Conservation (phyloP, 1,284 basidiomycete genomes). For the Rhodotorula glutinis region DNA sequence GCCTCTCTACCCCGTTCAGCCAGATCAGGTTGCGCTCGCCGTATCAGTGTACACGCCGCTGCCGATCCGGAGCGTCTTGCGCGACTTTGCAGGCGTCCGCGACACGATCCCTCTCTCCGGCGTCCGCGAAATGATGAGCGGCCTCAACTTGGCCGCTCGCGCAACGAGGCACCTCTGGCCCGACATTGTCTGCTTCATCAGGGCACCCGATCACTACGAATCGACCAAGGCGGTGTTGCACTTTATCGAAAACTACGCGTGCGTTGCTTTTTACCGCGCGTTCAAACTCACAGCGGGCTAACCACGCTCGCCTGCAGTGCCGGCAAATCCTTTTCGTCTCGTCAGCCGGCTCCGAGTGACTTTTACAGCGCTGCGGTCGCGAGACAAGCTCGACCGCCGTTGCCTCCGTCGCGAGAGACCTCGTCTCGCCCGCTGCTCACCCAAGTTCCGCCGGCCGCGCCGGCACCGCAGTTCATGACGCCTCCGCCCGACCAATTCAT, state of each 20-base stretch:
- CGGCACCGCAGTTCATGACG: background rate
- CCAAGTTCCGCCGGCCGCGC: background rate
- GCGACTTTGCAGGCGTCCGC: background rate
- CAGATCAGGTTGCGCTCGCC: constrained; percentile 25
- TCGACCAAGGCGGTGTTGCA: background rate
- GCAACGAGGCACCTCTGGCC: constrained; percentile 22
- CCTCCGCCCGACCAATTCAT: constrained; percentile 12
- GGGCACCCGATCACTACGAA: constrained; percentile 1
- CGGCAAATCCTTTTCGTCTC: background rate
- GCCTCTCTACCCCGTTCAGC: constrained; percentile 22
- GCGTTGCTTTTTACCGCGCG: background rate
- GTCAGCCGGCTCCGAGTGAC: background rate
- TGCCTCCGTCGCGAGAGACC: background rate
- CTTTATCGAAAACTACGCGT: background rate
- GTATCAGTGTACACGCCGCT: constrained; percentile 11
- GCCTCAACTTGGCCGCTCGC: constrained; percentile 10
- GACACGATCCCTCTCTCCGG: background rate
- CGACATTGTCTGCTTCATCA: constrained; percentile 2
- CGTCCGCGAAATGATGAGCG: constrained; percentile 3
- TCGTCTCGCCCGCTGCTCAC: constrained; percentile 6
- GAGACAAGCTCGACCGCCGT: background rate
- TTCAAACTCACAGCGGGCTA: too few relatives aligned
- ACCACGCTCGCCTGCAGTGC: too few relatives aligned
- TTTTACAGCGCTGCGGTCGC: background rate
- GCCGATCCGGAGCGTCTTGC: constrained; percentile 6